Evolutionary conservation across 106 monocot genomes (phyloP), one percentile per base, ranked within the genome.

Genomic region (Acorus calamus): DNA sequence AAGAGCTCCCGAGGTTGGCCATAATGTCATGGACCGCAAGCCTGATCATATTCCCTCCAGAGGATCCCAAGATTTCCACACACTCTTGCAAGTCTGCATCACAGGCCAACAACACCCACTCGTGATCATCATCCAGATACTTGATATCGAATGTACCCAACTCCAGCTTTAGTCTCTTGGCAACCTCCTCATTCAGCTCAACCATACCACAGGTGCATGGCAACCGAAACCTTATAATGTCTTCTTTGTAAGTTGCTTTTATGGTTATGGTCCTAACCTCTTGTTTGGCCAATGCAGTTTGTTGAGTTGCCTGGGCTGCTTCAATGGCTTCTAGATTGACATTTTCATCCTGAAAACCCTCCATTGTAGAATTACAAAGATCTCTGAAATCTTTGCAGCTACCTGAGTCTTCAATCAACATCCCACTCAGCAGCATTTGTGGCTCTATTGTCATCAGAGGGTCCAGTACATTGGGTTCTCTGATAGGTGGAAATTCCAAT

Each of bases 21-120:
- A 47, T 48, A 47, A 73, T 11, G 48, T 93, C 89, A 28, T 66
- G 71, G 48, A 93, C 77, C 11, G 73, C 56, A 2, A 93, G 66
- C 49, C 93, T 66, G 48, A 93, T 81, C 44, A 79, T 49, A 47
- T 68, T 70, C 3, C 75, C 61, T n/a, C 81, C 72, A 4, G 71
- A 71, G 12, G 66, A 53, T 47, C 71, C 68, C 3, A 77, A 61
- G 41, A 83, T 63, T 28, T 87, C 74, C 42, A 87, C 55, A 71
- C 87, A 87, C 68, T 87, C 87, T 47, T 83, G 74, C 57, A 87
- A 66, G 63, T 87, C 87, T 46, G 79, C 79, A 74, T 83, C 71
- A 66, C 83, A 80, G 53, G 83, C 59, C 14, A 87, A 76, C 50
- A 67, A 80, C 6, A 87, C 83, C 87, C 87, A 87, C 54, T 83